These are phyloP conservation scores for Raffaelea albimanens DNA, from an alignment of 2,329 filamentous ascomycete species.

Conservation along the genomic window DNA sequence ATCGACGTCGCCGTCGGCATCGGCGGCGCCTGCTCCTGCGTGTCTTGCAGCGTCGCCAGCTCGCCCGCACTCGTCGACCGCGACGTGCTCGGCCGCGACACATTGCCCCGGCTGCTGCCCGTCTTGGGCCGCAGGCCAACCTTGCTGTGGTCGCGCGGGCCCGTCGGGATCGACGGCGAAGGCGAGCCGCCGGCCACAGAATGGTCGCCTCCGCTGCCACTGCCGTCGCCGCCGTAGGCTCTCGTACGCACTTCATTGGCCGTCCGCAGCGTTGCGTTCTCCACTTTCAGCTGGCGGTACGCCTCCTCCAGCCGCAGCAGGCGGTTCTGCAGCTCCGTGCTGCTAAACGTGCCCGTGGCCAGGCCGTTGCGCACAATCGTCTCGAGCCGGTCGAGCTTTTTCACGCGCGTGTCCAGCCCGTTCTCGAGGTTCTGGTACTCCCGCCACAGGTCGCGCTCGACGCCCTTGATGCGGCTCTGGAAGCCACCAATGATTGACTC, in stretches of 20 bases:
- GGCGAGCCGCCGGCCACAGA: conserved; percentile 32
- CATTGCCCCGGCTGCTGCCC: conserved; percentile 12
- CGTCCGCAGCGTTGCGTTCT: conserved; percentile 60
- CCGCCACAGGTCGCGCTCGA: conserved; percentile 85
- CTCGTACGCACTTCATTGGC: conserved; percentile 49
- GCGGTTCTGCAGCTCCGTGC: conserved; percentile 29
- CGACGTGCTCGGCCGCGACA: conserved; percentile 11
- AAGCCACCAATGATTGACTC: conserved; percentile 73
- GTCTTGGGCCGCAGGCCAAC: conserved; percentile 10
- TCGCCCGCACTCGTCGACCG: conserved; percentile 17
- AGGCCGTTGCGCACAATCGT: conserved; percentile 61
- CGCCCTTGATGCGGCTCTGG: conserved; percentile 65
- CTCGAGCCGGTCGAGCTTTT: conserved; percentile 83
- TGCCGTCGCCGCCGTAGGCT: conserved; percentile 30
- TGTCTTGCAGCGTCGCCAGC: no score
- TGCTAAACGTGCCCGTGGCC: conserved; percentile 35
- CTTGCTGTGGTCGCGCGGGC: conserved; percentile 35
- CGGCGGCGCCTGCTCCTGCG: no score
- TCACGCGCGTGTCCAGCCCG: conserved; percentile 67
- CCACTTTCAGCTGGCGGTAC: conserved; percentile 54
- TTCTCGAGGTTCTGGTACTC: conserved; percentile 83
- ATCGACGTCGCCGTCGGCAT: no score
- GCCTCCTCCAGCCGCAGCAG: conserved; percentile 49
- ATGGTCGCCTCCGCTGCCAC: conserved; percentile 20
- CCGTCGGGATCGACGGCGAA: conserved; percentile 44